These are phyloP conservation scores for Hysterium pulicare DNA, from an alignment of 2,329 filamentous ascomycete genomes.

Conservation along the genomic window DNA sequence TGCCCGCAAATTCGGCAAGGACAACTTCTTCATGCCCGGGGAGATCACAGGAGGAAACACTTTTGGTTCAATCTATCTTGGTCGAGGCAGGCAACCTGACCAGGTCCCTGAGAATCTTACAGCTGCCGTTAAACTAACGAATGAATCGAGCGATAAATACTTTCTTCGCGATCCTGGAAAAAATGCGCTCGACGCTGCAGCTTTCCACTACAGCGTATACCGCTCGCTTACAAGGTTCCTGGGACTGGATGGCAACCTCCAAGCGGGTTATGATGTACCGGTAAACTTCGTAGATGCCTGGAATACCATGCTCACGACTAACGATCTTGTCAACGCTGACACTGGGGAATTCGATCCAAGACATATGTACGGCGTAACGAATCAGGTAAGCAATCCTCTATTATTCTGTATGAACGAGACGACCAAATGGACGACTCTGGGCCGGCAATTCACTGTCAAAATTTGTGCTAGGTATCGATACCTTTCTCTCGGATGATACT, in stretches of 20 bases:
- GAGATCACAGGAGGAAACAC: constrained; percentile 63
- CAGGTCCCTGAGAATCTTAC: constrained; percentile 47
- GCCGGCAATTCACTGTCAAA: no score
- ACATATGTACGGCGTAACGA: constrained; percentile 61
- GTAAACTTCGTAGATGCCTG: constrained; percentile 51
- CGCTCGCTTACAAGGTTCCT: constrained; percentile 57
- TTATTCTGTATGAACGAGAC: no score
- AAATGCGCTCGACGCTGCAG: constrained; percentile 55
- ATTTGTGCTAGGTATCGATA: no score
- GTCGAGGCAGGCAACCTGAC: constrained; percentile 55
- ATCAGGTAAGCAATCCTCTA: constrained; percentile 64
- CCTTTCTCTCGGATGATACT: no score
- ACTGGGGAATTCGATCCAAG: constrained; percentile 59
- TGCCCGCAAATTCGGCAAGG: constrained; percentile 53
- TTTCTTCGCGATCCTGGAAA: constrained; percentile 52
- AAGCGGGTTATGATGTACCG: constrained; percentile 47
- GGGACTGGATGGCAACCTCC: constrained; percentile 43
- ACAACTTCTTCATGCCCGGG: constrained; percentile 61
- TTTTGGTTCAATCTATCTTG: constrained; percentile 60
- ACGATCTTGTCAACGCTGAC: constrained; percentile 57
- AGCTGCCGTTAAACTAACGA: constrained; percentile 44
- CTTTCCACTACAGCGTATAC: constrained; percentile 62
- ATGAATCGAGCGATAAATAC: constrained; percentile 43
- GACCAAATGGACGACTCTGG: no score
- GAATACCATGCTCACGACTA: constrained; percentile 54